A percentile compares a stretch with the other conserved stretches of the same genome.
Evolutionary conservation across 441 rosid species (phyloP).

Genomic region (Pelargonium australe): DNA sequence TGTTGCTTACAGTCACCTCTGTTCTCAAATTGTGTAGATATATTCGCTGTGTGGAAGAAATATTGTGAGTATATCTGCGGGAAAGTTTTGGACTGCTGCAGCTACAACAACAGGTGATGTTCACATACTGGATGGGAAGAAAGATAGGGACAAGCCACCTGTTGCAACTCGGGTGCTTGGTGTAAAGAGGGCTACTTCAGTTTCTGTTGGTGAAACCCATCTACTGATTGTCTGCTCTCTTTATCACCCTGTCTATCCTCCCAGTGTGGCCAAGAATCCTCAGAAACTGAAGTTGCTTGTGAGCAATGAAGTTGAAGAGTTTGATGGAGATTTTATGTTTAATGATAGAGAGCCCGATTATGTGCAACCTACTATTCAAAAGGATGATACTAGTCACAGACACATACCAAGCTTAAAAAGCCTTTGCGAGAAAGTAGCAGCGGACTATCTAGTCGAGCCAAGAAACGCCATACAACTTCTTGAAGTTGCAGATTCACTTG

Average conservation of each 20-base stretch:
- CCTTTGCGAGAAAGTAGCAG: conserved; percentile 85
- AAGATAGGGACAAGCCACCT: conserved; percentile 51
- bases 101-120: conserved; percentile 84
- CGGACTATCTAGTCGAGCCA: conserved; percentile 84
- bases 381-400: conserved; percentile 33
- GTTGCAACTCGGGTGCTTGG: conserved; percentile 66
- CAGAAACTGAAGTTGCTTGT: conserved; percentile 32
- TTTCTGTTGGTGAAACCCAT: conserved; percentile 96
- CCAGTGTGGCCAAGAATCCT: conserved; percentile 27
- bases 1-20: conserved; percentile 9
- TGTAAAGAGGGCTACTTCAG: conserved; percentile 74
- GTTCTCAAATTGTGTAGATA: conserved; percentile 37
- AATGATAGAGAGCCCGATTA: conserved; percentile 40
- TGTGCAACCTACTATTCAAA: conserved; percentile 22
- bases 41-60: conserved; percentile 53
- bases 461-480: conserved; percentile 79
- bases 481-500: conserved; percentile 95
- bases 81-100: conserved; percentile 86
- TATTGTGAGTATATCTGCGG: conserved; percentile 73
- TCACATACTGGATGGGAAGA: conserved; percentile 90
- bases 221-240: conserved; percentile 73
- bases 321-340: conserved; percentile 60
- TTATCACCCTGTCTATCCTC: conserved; percentile 65
- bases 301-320: conserved; percentile 42
- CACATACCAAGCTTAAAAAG: conserved; percentile 66